Evolutionary conservation across 257 asterid genomes (phyloP).

Genomic region (Nicotiana undulata): DNA sequence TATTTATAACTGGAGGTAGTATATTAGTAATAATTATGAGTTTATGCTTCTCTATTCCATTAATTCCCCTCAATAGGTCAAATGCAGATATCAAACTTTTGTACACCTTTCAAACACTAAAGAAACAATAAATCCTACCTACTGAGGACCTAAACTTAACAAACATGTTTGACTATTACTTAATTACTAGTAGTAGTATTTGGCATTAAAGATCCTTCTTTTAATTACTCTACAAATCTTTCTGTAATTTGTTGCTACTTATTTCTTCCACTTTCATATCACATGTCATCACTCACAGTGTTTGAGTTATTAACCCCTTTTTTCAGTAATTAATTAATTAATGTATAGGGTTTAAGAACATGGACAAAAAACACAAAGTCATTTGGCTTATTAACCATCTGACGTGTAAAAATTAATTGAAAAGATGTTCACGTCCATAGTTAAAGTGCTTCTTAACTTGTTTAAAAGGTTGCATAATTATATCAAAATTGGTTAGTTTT

Average conservation of each 20-base stretch:
- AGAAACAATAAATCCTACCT: not conserved
- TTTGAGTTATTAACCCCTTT: not conserved
- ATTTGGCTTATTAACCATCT: not conserved
- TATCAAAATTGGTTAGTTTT: not conserved
- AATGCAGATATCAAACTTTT: not conserved
- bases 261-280: not conserved
- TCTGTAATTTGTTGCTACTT: not conserved
- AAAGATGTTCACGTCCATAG: not conserved
- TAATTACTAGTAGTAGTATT: not conserved
- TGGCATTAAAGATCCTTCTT: not conserved
- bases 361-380: no score
- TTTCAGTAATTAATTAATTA: no score
- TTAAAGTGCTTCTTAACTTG: not conserved
- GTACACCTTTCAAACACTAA: not conserved
- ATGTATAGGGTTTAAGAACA: no score
- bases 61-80: not conserved
- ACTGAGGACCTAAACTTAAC: conserved; percentile 3
- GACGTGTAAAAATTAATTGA: not conserved
- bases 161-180: not conserved
- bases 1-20: not conserved
- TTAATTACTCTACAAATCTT: not conserved
- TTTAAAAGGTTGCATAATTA: not conserved
- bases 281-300: not conserved
- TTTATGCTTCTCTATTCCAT: not conserved
- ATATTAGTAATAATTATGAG: not conserved